Conservation (phyloP, 1,284 basidiomycete genomes). For the Sporisorium sorghi region DNA sequence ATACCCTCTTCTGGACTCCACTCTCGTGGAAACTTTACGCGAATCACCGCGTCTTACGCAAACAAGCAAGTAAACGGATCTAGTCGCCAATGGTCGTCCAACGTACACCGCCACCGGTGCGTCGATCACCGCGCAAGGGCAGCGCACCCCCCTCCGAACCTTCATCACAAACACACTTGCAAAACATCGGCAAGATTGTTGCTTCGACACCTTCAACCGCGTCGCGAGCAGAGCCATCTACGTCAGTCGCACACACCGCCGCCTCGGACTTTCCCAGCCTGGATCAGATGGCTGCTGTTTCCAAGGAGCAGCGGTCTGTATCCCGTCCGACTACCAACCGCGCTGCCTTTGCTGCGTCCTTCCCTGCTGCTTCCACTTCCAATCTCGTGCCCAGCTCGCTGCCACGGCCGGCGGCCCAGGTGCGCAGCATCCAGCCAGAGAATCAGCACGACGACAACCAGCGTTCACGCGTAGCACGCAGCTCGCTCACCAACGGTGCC, state of each 20-base stretch:
- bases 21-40: background rate
- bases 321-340: conserved; percentile 30
- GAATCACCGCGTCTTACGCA: background rate
- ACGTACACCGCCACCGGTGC: conserved; percentile 38
- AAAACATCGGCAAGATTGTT: conserved; percentile 20
- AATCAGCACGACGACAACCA: conserved; percentile 13
- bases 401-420: conserved; percentile 31
- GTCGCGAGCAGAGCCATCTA: conserved; percentile 27
- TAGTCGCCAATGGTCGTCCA: conserved; percentile 32
- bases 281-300: conserved; percentile 47
- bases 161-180: conserved; percentile 8
- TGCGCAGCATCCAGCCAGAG: conserved; percentile 11
- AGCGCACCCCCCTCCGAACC: conserved; percentile 11
- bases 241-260: conserved; percentile 16
- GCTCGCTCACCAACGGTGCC: conserved; percentile 44
- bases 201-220: conserved; percentile 21
- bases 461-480: conserved; percentile 27
- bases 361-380: conserved; percentile 21
- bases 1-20: conserved; percentile 13
- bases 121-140: conserved; percentile 38
- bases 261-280: conserved; percentile 45
- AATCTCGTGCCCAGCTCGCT: conserved; percentile 34
- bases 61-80: background rate
- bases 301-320: conserved; percentile 35
- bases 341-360: conserved; percentile 34